Conservation (phyloP, 345 rosid genomes). For the Arabidopsis thaliana region DNA sequence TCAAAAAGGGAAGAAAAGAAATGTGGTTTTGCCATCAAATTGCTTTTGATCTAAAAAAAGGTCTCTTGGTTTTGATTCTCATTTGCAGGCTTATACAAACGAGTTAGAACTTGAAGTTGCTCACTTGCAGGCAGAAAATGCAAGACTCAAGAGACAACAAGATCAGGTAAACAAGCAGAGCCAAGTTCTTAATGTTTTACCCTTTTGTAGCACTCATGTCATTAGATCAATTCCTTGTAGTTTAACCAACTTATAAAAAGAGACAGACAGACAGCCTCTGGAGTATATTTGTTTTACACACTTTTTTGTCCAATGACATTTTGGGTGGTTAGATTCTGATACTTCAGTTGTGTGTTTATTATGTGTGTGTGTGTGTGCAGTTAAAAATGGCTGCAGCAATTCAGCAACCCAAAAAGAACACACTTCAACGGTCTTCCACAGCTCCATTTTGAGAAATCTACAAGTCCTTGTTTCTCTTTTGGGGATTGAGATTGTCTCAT, state of each 20-base stretch:
- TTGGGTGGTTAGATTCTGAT: constrained; percentile 28
- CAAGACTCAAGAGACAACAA: constrained; percentile 62
- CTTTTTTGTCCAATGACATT: constrained; percentile 17
- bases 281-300: constrained; percentile 26
- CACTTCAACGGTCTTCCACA: constrained; percentile 61
- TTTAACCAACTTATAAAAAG: constrained; percentile 10
- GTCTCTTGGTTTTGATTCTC: constrained; percentile 15
- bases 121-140: constrained; percentile 66
- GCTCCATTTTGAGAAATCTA: constrained; percentile 76
- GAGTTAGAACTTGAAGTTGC: constrained; percentile 65
- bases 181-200: background rate
- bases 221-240: constrained; percentile 11
- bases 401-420: constrained; percentile 53
- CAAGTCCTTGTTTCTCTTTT: constrained; percentile 39
- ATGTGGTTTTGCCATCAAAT: constrained; percentile 3
- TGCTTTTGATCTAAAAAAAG: constrained; percentile 14
- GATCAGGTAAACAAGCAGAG: constrained; percentile 57
- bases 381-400: constrained; percentile 52
- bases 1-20: background rate
- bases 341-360: constrained; percentile 30
- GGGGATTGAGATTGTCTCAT: constrained; percentile 22
- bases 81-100: constrained; percentile 70
- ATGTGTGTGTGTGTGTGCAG: constrained; percentile 50
- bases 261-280: constrained; percentile 30
- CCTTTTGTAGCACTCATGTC: background rate